Conservation (phyloP, 441 rosid species). For the Populus trichocarpa region DNA sequence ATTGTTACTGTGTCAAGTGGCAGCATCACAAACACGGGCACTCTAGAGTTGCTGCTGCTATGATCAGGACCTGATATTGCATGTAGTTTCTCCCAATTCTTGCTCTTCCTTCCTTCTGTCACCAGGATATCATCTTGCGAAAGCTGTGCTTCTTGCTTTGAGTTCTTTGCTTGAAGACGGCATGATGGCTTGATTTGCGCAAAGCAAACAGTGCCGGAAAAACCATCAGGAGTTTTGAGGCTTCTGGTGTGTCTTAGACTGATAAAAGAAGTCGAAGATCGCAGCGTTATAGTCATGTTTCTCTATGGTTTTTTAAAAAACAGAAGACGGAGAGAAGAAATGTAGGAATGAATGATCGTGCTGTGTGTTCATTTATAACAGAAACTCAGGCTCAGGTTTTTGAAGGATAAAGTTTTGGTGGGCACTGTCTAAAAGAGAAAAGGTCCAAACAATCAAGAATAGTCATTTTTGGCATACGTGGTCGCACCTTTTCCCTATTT, state of each 20-base stretch:
- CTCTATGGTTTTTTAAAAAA: no score
- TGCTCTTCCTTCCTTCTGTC: conserved; percentile 23
- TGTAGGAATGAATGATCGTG: conserved; percentile 31
- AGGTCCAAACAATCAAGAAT: conserved; percentile 24
- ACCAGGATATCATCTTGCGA: conserved; percentile 27
- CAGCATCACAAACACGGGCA: conserved; percentile 89
- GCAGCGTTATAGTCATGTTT: no score
- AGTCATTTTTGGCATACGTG: conserved; percentile 16
- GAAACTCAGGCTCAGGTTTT: conserved; percentile 9
- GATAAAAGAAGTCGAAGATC: conserved; percentile 18
- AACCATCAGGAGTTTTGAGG: conserved; percentile 47
- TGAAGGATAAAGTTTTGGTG: conserved; percentile 36
- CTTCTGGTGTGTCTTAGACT: conserved; percentile 50
- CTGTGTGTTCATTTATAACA: conserved; percentile 29
- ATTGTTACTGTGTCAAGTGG: conserved; percentile 75
- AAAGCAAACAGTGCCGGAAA: conserved; percentile 41
- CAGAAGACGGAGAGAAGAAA: conserved; percentile 20
- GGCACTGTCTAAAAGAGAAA: conserved; percentile 35
- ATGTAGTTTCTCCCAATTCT: conserved; percentile 51
- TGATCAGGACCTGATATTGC: conserved; percentile 39
- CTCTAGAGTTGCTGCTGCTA: conserved; percentile 36
- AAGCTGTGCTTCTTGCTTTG: conserved; percentile 37
- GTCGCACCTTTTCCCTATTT: background rate
- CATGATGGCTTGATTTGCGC: conserved; percentile 47
- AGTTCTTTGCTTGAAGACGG: conserved; percentile 37